phyloP scores from a whole-genome alignment of 2,329 filamentous ascomycete genomes.

The Ilyonectria destructans region DNA sequence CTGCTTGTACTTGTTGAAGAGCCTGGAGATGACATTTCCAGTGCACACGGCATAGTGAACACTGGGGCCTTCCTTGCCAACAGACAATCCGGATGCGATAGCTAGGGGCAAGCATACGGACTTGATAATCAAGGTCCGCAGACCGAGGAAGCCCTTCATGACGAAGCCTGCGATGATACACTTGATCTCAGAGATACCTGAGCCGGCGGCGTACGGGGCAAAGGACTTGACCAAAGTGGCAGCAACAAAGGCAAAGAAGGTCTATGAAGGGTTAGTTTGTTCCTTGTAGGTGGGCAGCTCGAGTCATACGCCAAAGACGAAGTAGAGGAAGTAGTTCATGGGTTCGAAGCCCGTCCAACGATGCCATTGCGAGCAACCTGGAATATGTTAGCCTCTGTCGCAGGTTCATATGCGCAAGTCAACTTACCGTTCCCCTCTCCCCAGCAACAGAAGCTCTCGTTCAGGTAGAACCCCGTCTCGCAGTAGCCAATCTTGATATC shows the following conservation, averaged over 20 bases:
- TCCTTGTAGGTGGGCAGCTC: neutral
- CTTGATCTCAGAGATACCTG: conserved; percentile 98
- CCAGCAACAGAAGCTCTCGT: conserved; percentile 98
- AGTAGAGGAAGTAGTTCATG: conserved; percentile 90
- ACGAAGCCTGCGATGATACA: conserved; percentile 99
- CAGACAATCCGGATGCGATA: conserved; percentile 93
- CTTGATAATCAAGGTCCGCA: conserved; percentile 94
- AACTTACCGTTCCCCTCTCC: conserved; percentile 84
- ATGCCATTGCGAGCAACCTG: conserved; percentile 91
- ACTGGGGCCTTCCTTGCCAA: conserved; percentile 97
- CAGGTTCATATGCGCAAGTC: neutral
- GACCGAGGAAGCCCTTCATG: conserved; percentile 97
- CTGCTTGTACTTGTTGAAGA: conserved; percentile 92
- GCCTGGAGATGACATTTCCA: conserved; percentile 93
- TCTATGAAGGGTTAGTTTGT: conserved; percentile 60
- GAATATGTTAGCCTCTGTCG: conserved; percentile 24
- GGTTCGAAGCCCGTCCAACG: conserved; percentile 86
- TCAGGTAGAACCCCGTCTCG: conserved; percentile 95
- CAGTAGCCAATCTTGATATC: conserved; percentile 98
- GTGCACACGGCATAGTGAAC: conserved; percentile 99
- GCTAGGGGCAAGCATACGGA: conserved; percentile 91
- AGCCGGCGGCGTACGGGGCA: conserved; percentile 95
- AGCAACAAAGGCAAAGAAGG: conserved; percentile 85
- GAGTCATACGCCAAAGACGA: conserved; percentile 81
- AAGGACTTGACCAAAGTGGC: conserved; percentile 91